Evolutionary conservation across 495 filamentous ascomycete genomes (phyloP).

Genomic region (Penicillium lividum): DNA sequence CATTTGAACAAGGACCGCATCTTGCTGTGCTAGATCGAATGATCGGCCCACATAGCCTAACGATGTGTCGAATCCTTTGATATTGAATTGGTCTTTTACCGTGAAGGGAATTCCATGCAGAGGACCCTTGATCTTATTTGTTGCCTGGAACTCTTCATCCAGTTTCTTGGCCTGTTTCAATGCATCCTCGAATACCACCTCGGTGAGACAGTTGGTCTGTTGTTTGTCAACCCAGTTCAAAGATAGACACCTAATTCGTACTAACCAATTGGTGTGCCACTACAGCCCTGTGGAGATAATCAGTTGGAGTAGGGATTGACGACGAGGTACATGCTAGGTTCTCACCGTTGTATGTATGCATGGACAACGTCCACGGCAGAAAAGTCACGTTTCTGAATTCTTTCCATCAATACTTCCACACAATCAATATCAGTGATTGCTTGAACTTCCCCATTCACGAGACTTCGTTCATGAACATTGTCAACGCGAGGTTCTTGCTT

Average conservation of each 20-base stretch:
- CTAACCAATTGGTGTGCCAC: conserved; percentile 57
- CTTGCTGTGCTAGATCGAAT: conserved; percentile 50
- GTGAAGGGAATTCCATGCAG: conserved; percentile 67
- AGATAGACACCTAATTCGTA: neutral
- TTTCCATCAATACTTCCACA: conserved; percentile 33
- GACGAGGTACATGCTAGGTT: neutral
- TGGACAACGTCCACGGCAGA: conserved; percentile 42
- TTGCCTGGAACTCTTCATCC: conserved; percentile 49
- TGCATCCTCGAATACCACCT: conserved; percentile 64
- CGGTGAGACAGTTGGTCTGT: conserved; percentile 61
- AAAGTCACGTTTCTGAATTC: conserved; percentile 38
- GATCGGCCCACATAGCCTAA: conserved; percentile 59
- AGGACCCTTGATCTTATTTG: conserved; percentile 53
- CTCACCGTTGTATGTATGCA: conserved; percentile 54
- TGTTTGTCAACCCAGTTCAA: neutral
- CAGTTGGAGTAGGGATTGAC: neutral
- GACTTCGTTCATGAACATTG: conserved; percentile 28
- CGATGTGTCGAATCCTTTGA: conserved; percentile 59
- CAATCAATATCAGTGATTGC: conserved; percentile 45
- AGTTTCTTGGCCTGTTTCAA: conserved; percentile 56
- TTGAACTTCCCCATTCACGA: conserved; percentile 24
- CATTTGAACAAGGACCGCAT: conserved; percentile 49
- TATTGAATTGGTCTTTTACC: conserved; percentile 67
- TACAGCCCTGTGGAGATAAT: conserved; percentile 38
- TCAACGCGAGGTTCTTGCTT: conserved; percentile 26